Evolutionary conservation across 257 asterid species (phyloP), one percentile per base, ranked within the genome.

Genomic region (Lycium barbarum): DNA sequence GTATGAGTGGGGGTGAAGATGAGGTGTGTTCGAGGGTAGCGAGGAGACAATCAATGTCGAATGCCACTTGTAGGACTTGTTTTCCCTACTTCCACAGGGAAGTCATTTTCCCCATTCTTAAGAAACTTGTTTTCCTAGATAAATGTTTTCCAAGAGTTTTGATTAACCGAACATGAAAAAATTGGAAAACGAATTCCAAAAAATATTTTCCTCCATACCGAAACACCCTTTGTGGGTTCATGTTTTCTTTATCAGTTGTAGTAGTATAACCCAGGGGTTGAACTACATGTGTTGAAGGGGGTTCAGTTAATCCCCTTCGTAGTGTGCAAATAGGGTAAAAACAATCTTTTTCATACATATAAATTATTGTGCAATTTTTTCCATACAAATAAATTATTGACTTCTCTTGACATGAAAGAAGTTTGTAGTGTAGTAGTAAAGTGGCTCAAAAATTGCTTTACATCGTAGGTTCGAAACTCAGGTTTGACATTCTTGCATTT

Each of bases 391-490:
- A 18, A 43, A 40, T 18, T 71, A 55, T 40, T 71, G 35, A 71
- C 2, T 71, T 12, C 35, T 17, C 15, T 71, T 71, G 55, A 40
- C 15, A 70, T 17, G 79, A 3, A 33, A 1, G 12, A 9, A 9
- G 11, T 62, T 62, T 62, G 70, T 20, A 4, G 1, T 62, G 38
- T 26, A 62, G 12, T 22, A 22, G 15, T 4, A 3, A 62, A 26
- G 38, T 62, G 38, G 70, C 70, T 63, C 2, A 22, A 22, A 20
- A 1, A 22, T 63, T 22, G 70, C 66, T 59, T 59, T 7, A 59
- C 4, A 20, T 59, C 4, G 7, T n/a, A 59, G 5, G 51, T 81
- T 86, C 15, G 84, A 89, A 84, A 79, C 86, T 12, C 82, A 85
- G 17, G 17, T 85, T 20, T 87, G 87, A 9, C 84, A 15, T 38